phyloP scores from a whole-genome alignment of 1,139 yeast genomes.

The Suzukiozyma palmioleophila region DNA sequence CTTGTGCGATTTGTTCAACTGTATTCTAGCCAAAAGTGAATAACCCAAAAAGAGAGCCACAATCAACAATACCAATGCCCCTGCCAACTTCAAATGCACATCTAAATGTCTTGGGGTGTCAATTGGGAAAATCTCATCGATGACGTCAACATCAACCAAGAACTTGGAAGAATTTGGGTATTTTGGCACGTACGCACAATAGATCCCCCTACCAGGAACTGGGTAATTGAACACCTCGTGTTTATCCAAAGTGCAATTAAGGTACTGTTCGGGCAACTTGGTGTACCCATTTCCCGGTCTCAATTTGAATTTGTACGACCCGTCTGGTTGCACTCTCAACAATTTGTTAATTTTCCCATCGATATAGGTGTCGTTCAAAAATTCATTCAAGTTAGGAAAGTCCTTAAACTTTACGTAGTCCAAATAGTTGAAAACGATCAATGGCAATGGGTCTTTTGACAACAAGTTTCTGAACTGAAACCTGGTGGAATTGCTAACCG shows the following conservation, averaged over 20 bases:
- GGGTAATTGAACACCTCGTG: slow-evolving; percentile 6
- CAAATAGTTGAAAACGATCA: slow-evolving; percentile 9
- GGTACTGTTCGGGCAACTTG: slow-evolving; percentile 6
- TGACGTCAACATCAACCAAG: slow-evolving; percentile 7
- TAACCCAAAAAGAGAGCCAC: background rate
- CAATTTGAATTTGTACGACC: slow-evolving; percentile 6
- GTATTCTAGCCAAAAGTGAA: background rate
- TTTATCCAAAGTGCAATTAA: slow-evolving; percentile 5
- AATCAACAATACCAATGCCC: slow-evolving; percentile 1
- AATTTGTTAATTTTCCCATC: slow-evolving; percentile 1
- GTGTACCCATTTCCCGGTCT: slow-evolving; percentile 2
- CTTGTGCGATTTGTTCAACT: background rate
- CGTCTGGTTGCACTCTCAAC: slow-evolving; percentile 1
- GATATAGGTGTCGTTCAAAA: slow-evolving; percentile 11
- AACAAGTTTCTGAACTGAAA: slow-evolving; percentile 6
- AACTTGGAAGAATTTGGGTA: slow-evolving; percentile 8
- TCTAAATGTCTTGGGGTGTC: slow-evolving; percentile 8
- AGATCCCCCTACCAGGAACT: slow-evolving; percentile 8
- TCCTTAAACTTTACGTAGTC: slow-evolving; percentile 10
- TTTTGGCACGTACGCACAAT: slow-evolving; percentile 12
- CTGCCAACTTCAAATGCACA: slow-evolving; percentile 6
- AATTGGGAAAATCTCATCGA: slow-evolving; percentile 8
- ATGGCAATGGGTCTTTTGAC: slow-evolving; percentile 8
- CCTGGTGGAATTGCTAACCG: slow-evolving; percentile 5
- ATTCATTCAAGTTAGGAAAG: slow-evolving; percentile 12